Conservation (phyloP, 1,139 yeast genomes). For the Debaryomyces fabryi region DNA sequence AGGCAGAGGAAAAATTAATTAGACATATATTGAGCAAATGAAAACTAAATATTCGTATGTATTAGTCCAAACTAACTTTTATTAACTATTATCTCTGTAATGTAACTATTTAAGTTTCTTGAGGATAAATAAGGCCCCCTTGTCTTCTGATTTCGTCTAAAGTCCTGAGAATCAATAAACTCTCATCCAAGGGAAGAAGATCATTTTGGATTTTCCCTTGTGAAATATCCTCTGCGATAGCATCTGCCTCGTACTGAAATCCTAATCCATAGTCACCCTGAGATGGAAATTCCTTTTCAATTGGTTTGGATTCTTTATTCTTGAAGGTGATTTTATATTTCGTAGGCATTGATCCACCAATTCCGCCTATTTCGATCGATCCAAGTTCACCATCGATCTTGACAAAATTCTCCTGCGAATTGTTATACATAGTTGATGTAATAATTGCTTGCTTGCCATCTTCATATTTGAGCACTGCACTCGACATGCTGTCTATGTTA, state of each 20-base stretch:
- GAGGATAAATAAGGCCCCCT: slow-evolving; percentile 22
- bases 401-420: slow-evolving; percentile 7
- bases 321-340: slow-evolving; percentile 21
- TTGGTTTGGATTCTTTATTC: slow-evolving; percentile 13
- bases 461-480: slow-evolving; percentile 23
- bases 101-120: no score
- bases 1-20: no score
- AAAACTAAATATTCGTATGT: no score
- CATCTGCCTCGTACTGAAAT: slow-evolving; percentile 44
- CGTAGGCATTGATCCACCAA: slow-evolving; percentile 23
- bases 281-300: slow-evolving; percentile 12
- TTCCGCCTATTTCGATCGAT: slow-evolving; percentile 6
- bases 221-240: slow-evolving; percentile 32
- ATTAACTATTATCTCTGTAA: no score
- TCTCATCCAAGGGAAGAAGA: slow-evolving; percentile 21
- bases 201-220: slow-evolving; percentile 28
- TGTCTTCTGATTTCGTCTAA: slow-evolving; percentile 37
- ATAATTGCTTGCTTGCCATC: slow-evolving; percentile 27
- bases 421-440: slow-evolving; percentile 22
- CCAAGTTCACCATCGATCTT: not conserved
- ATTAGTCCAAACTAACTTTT: no score
- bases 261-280: slow-evolving; percentile 33
- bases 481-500: slow-evolving; percentile 26
- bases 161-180: slow-evolving; percentile 26
- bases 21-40: no score